Conservation (phyloP, 73 alveolate genomes). For the Paramecium sexaurelia region DNA sequence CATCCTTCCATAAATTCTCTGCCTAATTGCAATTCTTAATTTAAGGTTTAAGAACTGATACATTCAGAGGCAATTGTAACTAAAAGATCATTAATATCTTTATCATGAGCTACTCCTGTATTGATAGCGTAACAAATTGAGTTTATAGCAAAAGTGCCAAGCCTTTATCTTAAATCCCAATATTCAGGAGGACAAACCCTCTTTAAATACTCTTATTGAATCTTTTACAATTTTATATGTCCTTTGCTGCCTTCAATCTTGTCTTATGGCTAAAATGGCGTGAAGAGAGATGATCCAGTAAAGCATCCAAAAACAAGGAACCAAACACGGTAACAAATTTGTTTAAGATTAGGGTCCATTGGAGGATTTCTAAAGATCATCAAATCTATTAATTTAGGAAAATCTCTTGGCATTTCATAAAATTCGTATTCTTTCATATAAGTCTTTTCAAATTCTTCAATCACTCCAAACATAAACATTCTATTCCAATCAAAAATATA, state of each 20-base stretch:
- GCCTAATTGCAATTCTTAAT: conserved; percentile 33
- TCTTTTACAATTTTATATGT: not conserved
- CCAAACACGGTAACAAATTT: conserved; percentile 13
- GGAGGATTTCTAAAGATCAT: conserved; percentile 38
- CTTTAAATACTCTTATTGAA: conserved; percentile 9
- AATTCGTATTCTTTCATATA: not conserved
- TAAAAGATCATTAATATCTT: conserved; percentile 51
- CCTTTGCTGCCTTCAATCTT: not conserved
- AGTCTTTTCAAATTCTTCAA: not conserved
- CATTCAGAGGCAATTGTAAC: conserved; percentile 27
- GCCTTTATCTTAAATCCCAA: not conserved
- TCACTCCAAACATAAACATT: conserved; percentile 24
- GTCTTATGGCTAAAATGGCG: conserved; percentile 5
- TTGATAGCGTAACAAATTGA: conserved; percentile 14
- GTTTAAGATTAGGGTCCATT: conserved; percentile 23
- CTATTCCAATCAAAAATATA: conserved; percentile 9
- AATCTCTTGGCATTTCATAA: conserved; percentile 12
- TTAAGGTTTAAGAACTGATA: not conserved
- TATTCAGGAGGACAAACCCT: conserved; percentile 6
- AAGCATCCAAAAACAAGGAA: conserved; percentile 44
- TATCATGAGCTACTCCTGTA: conserved; percentile 35
- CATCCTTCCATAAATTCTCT: conserved; percentile 55
- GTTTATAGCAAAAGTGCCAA: not conserved
- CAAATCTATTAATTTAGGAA: not conserved
- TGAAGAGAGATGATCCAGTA: conserved; percentile 19